Evolutionary conservation across 176 grass and related monocot genomes (phyloP).

Genomic region (Puccinellia tenuiflora): DNA sequence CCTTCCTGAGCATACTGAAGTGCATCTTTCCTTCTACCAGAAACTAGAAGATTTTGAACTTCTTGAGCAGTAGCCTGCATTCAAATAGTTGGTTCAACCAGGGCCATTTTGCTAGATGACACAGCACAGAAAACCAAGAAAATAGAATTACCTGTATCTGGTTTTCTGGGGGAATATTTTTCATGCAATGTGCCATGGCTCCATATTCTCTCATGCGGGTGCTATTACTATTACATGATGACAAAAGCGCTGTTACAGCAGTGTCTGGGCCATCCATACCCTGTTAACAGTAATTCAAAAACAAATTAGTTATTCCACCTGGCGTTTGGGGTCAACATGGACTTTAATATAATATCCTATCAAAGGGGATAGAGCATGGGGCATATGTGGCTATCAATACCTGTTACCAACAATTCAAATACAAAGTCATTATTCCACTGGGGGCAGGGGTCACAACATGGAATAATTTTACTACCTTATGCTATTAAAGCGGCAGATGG

Average conservation of each 20-base stretch:
- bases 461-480: no score
- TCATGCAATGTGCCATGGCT: slow-evolving; percentile 51
- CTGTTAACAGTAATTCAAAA: slow-evolving; percentile 41
- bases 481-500: no score
- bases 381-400: slow-evolving; percentile 27
- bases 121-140: neutral
- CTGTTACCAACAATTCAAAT: no score
- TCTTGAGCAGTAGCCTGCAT: slow-evolving; percentile 69
- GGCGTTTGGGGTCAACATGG: neutral
- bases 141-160: slow-evolving; percentile 63
- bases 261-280: slow-evolving; percentile 82
- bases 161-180: slow-evolving; percentile 67
- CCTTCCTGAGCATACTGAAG: slow-evolving; percentile 86
- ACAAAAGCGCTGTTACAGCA: slow-evolving; percentile 76
- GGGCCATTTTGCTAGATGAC: neutral
- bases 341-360: neutral
- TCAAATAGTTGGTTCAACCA: slow-evolving; percentile 6
- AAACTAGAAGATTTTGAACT: slow-evolving; percentile 89
- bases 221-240: slow-evolving; percentile 55
- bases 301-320: slow-evolving; percentile 16
- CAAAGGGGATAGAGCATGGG: neutral
- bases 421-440: no score
- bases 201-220: slow-evolving; percentile 40
- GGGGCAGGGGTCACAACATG: no score
- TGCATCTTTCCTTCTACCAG: slow-evolving; percentile 89